A percentile compares a stretch with the other conserved stretches of the same genome.
Evolutionary conservation across 2,329 filamentous ascomycete genomes (phyloP).

Genomic region (Claviceps sp.): DNA sequence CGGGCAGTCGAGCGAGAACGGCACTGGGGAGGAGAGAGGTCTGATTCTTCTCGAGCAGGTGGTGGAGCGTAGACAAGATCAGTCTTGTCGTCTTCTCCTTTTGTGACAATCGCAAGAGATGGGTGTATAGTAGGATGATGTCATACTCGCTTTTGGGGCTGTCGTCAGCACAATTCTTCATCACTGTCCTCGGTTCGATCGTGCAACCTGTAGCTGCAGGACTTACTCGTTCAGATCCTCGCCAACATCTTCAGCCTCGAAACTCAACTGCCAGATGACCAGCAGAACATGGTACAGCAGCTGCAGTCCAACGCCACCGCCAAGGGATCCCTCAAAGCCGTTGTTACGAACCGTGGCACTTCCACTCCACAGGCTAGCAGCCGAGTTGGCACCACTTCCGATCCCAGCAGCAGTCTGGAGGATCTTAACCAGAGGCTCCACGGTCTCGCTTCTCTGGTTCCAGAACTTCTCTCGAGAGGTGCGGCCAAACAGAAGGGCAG

Average conservation of each 20-base stretch:
- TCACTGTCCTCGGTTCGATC: neutral
- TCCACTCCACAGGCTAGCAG: constrained; percentile 48
- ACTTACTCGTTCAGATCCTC: constrained; percentile 76
- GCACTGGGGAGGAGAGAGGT: constrained; percentile 70
- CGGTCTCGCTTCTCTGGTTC: constrained; percentile 75
- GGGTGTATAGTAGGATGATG: constrained; percentile 81
- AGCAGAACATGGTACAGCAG: constrained; percentile 88
- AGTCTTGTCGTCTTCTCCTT: constrained; percentile 97
- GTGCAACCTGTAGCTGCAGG: neutral
- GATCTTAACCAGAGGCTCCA: constrained; percentile 71
- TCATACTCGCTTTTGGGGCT: constrained; percentile 64
- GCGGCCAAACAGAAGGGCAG: constrained; percentile 63
- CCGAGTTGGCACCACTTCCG: constrained; percentile 48
- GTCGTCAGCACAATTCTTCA: neutral
- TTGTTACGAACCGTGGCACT: constrained; percentile 39
- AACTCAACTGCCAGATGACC: constrained; percentile 92
- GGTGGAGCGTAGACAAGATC: constrained; percentile 76
- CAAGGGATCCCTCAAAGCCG: constrained; percentile 48
- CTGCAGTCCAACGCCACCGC: constrained; percentile 81
- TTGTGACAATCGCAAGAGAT: constrained; percentile 78
- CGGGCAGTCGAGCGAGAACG: constrained; percentile 69
- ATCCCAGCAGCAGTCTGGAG: constrained; percentile 65
- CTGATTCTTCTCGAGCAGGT: constrained; percentile 60
- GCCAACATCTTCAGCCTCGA: constrained; percentile 63
- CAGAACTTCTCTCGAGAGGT: constrained; percentile 75